phyloP scores from a whole-genome alignment of 163 green algal genomes.

The Scenedesmus sp. region DNA sequence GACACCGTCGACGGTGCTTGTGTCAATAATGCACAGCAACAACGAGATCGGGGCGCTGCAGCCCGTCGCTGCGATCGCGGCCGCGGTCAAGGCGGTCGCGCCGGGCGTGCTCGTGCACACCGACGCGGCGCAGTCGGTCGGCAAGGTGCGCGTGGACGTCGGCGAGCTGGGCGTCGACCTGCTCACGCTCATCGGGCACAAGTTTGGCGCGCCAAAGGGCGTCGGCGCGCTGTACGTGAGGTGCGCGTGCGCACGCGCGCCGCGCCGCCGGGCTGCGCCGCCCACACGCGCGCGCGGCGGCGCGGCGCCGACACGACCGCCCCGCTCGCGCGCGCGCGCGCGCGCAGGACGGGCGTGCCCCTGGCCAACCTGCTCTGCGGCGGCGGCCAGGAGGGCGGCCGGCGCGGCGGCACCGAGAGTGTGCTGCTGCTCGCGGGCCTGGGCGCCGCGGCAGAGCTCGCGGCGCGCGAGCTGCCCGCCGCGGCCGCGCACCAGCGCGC shows the following conservation, averaged over 20 bases:
- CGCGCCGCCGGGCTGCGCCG: background rate
- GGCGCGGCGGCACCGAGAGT: conserved; percentile 86
- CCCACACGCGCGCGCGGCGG: too few species aligned
- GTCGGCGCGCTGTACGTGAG: conserved; percentile 81
- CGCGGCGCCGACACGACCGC: too few species aligned
- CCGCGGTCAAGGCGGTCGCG: conserved; percentile 18
- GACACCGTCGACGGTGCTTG: conserved; percentile 64
- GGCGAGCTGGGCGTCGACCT: conserved; percentile 75
- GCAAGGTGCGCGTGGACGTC: conserved; percentile 70
- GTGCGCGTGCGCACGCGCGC: conserved; percentile 6
- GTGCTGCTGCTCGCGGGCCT: conserved; percentile 80
- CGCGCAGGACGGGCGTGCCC: conserved; percentile 48
- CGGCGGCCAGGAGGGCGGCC: conserved; percentile 69
- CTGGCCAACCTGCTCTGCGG: conserved; percentile 60
- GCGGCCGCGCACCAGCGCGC: conserved; percentile 56
- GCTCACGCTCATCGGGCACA: conserved; percentile 90
- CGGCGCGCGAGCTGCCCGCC: conserved; percentile 35
- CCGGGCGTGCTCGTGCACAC: conserved; percentile 67
- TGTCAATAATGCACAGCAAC: conserved; percentile 85
- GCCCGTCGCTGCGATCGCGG: conserved; percentile 60
- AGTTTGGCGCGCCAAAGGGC: conserved; percentile 92
- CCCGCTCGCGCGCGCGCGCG: too few species aligned
- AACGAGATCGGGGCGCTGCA: conserved; percentile 70
- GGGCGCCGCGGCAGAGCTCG: conserved; percentile 70
- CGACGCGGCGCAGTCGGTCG: conserved; percentile 79